These are phyloP conservation scores for Skeletonema marinoi DNA, from an alignment of 108 stramenopile genomes.

Conservation along the genomic window DNA sequence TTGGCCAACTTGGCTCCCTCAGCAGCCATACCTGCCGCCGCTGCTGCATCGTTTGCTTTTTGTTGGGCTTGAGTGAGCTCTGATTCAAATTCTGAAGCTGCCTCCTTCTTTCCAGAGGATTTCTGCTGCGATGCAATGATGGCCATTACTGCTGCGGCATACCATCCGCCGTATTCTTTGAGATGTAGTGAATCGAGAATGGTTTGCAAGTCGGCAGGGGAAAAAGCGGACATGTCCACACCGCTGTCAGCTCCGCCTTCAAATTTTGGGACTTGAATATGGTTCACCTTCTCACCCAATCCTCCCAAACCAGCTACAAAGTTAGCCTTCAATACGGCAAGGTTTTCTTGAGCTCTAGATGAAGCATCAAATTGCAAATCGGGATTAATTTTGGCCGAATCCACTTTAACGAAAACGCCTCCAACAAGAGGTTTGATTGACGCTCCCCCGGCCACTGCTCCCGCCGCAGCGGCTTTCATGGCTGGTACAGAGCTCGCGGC, in stretches of 20 bases:
- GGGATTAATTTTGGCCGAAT: slow-evolving; percentile 21
- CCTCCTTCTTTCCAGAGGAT: slow-evolving; percentile 34
- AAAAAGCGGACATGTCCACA: neutral
- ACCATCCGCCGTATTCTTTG: slow-evolving; percentile 47
- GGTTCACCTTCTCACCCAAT: neutral
- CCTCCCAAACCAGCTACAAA: slow-evolving; percentile 6
- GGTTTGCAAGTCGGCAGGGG: slow-evolving; percentile 11
- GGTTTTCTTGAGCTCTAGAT: slow-evolving; percentile 15
- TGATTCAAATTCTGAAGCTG: slow-evolving; percentile 14
- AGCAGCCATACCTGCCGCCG: slow-evolving; percentile 37
- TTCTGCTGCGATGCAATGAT: slow-evolving; percentile 37
- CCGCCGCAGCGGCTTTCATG: neutral
- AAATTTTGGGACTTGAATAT: neutral
- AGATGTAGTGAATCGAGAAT: slow-evolving; percentile 41
- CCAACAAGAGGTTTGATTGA: slow-evolving; percentile 16
- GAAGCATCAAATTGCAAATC: slow-evolving; percentile 18
- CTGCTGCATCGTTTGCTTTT: slow-evolving; percentile 41
- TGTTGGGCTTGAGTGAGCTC: slow-evolving; percentile 28
- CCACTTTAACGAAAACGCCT: slow-evolving; percentile 12
- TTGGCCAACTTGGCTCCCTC: slow-evolving; percentile 45
- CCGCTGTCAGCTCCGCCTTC: neutral
- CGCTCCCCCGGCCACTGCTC: slow-evolving; percentile 6
- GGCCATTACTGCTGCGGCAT: slow-evolving; percentile 33
- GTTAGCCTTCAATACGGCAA: slow-evolving; percentile 30
- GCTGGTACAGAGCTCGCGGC: slow-evolving; percentile 4